These are phyloP conservation scores for Aspergillus hortae DNA, from an alignment of 2,329 filamentous ascomycete species.

Conservation along the genomic window DNA sequence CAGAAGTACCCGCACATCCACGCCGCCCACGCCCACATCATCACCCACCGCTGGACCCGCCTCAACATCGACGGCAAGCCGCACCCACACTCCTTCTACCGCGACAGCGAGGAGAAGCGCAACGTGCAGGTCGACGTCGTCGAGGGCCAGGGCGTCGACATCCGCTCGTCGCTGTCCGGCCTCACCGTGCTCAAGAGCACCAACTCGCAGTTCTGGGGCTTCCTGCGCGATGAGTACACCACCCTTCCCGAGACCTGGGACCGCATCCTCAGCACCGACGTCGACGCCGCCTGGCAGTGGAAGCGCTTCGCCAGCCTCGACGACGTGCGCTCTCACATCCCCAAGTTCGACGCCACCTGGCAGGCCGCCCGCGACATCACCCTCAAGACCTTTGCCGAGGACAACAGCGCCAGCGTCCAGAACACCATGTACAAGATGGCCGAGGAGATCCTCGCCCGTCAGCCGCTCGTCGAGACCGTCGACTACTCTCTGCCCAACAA, in stretches of 20 bases:
- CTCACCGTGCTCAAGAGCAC: slow-evolving; percentile 94
- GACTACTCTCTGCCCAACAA: slow-evolving; percentile 92
- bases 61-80: slow-evolving; percentile 82
- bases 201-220: slow-evolving; percentile 92
- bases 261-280: slow-evolving; percentile 89
- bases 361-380: slow-evolving; percentile 75
- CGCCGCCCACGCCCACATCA: slow-evolving; percentile 73
- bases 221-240: slow-evolving; percentile 89
- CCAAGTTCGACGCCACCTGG: slow-evolving; percentile 76
- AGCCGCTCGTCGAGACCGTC: slow-evolving; percentile 67
- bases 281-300: slow-evolving; percentile 87
- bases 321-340: slow-evolving; percentile 62
- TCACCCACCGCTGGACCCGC: slow-evolving; percentile 87
- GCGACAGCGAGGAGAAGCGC: slow-evolving; percentile 84
- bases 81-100: slow-evolving; percentile 91
- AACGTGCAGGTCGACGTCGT: slow-evolving; percentile 71
- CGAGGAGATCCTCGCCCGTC: slow-evolving; percentile 74
- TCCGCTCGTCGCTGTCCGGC: slow-evolving; percentile 75
- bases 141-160: slow-evolving; percentile 65
- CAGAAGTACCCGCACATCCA: slow-evolving; percentile 85
- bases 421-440: slow-evolving; percentile 99
- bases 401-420: slow-evolving; percentile 90
- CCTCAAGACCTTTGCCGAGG: slow-evolving; percentile 84
- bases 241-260: slow-evolving; percentile 89
- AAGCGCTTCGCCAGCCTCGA: slow-evolving; percentile 62